Percentiles rank a stretch among this genome's conserved stretches.
These are phyloP conservation scores for Elongisporangium undulatum DNA, from an alignment of 352 stramenopile species.

Conservation along the genomic window DNA sequence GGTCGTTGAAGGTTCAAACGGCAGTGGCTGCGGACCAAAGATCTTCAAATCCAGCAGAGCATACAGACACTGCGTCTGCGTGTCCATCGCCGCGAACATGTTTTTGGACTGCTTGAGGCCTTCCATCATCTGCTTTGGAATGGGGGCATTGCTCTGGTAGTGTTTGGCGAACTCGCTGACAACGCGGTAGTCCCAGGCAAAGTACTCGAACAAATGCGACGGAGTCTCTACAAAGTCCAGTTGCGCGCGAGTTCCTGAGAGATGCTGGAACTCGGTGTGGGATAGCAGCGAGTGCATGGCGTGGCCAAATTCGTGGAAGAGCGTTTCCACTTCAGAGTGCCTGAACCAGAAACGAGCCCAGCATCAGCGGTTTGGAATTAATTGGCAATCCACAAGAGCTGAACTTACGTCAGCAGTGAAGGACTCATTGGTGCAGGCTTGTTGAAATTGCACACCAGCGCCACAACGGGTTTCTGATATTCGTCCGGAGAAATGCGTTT, in stretches of 20 bases:
- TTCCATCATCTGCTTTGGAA: conserved; percentile 75
- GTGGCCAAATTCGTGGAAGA: conserved; percentile 99
- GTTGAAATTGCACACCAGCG: conserved; percentile 90
- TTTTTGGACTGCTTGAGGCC: conserved; percentile 72
- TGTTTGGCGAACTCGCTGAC: conserved; percentile 83
- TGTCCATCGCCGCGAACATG: conserved; percentile 90
- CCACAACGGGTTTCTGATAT: conserved; percentile 95
- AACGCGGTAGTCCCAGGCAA: conserved; percentile 90
- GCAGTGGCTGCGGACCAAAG: conserved; percentile 57
- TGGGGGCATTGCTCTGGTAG: conserved; percentile 71
- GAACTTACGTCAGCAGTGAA: conserved; percentile 58
- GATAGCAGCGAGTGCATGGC: conserved; percentile 96
- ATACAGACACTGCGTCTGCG: conserved; percentile 82
- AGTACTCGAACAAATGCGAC: conserved; percentile 98
- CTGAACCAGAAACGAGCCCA: conserved; percentile 39
- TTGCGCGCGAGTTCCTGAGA: conserved; percentile 92
- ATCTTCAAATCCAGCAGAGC: conserved; percentile 73
- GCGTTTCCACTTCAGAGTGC: conserved; percentile 95
- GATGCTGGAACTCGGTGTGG: conserved; percentile 95
- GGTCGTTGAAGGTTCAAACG: conserved; percentile 32
- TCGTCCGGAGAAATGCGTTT: conserved; percentile 35
- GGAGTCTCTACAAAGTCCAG: conserved; percentile 96
- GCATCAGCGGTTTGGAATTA: neutral
- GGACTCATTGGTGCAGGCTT: conserved; percentile 66
- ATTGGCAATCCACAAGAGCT: neutral